Conservation (phyloP, 2,329 filamentous ascomycete species). For the Verticillium longisporum region DNA sequence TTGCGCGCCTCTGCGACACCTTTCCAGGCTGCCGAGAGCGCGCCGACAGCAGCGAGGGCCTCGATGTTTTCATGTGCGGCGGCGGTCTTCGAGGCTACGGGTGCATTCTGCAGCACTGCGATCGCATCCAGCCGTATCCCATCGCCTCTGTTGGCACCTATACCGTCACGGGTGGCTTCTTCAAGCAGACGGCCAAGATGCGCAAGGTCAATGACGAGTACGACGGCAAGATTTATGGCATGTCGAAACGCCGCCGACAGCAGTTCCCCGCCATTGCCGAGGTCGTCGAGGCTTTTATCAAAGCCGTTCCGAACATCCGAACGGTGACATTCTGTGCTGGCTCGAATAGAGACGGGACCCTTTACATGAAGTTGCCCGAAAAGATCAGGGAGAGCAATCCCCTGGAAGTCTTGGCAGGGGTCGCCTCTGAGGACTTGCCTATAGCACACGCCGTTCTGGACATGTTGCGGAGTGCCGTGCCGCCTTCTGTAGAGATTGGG, state of each 20-base stretch:
- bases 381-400: conserved; percentile 59
- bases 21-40: conserved; percentile 40
- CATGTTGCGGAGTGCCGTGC: conserved; percentile 34
- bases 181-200: conserved; percentile 48
- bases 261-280: conserved; percentile 82
- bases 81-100: conserved; percentile 90
- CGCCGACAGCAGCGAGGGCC: conserved; percentile 23
- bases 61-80: conserved; percentile 78
- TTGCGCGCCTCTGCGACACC: conserved; percentile 39
- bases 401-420: conserved; percentile 34
- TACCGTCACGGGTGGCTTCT: conserved; percentile 53
- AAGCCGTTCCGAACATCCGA: conserved; percentile 62
- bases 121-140: conserved; percentile 69
- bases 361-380: conserved; percentile 63
- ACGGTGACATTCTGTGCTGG: conserved; percentile 80
- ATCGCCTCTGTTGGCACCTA: conserved; percentile 80
- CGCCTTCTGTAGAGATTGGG: conserved; percentile 25
- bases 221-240: conserved; percentile 59
- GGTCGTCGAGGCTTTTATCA: conserved; percentile 68
- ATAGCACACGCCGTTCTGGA: conserved; percentile 28
- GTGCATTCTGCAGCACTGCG: conserved; percentile 77
- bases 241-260: conserved; percentile 69
- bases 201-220: conserved; percentile 40
- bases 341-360: conserved; percentile 76
- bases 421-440: not conserved